A percentile compares a stretch with the other conserved stretches of the same genome.
These are phyloP conservation scores for Castanea mollissima DNA, from an alignment of 306 rosid species.

Conservation along the genomic window DNA sequence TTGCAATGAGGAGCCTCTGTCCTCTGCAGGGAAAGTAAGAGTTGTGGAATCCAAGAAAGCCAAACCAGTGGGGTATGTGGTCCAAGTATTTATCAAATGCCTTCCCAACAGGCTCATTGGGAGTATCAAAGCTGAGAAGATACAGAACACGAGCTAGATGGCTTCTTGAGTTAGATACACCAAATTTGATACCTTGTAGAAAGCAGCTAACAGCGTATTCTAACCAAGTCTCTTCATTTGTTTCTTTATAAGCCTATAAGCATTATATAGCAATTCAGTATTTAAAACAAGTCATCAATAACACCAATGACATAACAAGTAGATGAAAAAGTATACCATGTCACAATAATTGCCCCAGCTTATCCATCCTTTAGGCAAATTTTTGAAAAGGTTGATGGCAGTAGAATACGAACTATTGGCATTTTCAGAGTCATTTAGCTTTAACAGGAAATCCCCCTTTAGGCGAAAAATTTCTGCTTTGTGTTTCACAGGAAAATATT, in stretches of 20 bases:
- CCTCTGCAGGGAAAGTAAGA: slow-evolving; percentile 95
- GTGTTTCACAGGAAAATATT: slow-evolving; percentile 92
- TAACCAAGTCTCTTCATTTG: slow-evolving; percentile 89
- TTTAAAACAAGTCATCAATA: slow-evolving; percentile 17
- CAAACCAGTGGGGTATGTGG: slow-evolving; percentile 98
- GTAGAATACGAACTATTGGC: slow-evolving; percentile 83
- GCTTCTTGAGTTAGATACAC: slow-evolving; percentile 91
- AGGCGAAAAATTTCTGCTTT: slow-evolving; percentile 92
- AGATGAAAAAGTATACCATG: slow-evolving; percentile 50
- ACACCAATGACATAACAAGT: slow-evolving; percentile 19
- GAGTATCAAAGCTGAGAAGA: slow-evolving; percentile 96
- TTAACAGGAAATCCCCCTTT: slow-evolving; percentile 83
- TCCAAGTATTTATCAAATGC: slow-evolving; percentile 89
- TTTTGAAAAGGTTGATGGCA: slow-evolving; percentile 84
- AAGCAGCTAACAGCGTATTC: slow-evolving; percentile 97
- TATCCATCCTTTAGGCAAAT: slow-evolving; percentile 98
- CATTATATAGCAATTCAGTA: slow-evolving; percentile 24
- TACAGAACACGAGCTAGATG: slow-evolving; percentile 95
- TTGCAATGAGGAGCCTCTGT: slow-evolving; percentile 94
- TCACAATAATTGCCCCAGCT: slow-evolving; percentile 99
- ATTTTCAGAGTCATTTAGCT: slow-evolving; percentile 71
- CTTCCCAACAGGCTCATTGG: slow-evolving; percentile 87
- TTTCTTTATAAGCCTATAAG: slow-evolving; percentile 81
- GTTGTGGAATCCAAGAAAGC: slow-evolving; percentile 99
- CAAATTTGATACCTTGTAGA: slow-evolving; percentile 93